Base-by-base conservation (phyloP, 2,329 filamentous ascomycete species). In the Fonsecaea erecta region DNA sequence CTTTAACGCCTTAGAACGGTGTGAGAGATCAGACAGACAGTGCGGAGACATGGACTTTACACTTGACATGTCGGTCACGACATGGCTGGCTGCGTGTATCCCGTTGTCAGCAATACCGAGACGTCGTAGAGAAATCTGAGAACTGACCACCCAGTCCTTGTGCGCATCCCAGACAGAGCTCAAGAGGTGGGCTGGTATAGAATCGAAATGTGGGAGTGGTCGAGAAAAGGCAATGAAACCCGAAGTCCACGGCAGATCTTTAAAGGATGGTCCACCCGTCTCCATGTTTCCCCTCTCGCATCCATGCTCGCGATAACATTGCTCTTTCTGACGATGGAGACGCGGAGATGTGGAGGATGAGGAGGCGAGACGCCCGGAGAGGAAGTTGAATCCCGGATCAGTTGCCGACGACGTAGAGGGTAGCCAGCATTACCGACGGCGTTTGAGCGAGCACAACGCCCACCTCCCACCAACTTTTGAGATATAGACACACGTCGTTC, bases 31-130 rank as follows among this genome's bases (percentile, higher is more conserved):
- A 26, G 11, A 40, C 16, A 8, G 32, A n/a, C 54, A 21, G 5
- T 18, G 12, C n/a, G 32, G 54, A 28, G 6, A 26, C 52, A n/a
- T 54, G 4, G 34, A n/a, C 26, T 35, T 37, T 57, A 64, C 62
- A 64, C 40, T 60, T 64, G 48, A 64, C 32, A 51, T 64, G 62
- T 30, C 55, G 62, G 32, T 64, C 62, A 55, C 55, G 62, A 55
- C 62, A 64, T 14, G 55, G 62, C 53, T 64, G 62, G 26, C 62
- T 63, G 24, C 30, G 12, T 18, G 32, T 30, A 18, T 26, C n/a
- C 1, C 16, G 12, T 8, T 11, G 55, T 64, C 37, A 59, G 51
- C 35, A 28, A 24, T 24, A n/a, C n/a, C 2, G 12, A 24, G 34
- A 12, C 2, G 34, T 43, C 6, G 12, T 43, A 26, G 16, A 32